These are phyloP conservation scores for Torulaspora indica DNA, from an alignment of 805 yeast genomes.

Conservation along the genomic window DNA sequence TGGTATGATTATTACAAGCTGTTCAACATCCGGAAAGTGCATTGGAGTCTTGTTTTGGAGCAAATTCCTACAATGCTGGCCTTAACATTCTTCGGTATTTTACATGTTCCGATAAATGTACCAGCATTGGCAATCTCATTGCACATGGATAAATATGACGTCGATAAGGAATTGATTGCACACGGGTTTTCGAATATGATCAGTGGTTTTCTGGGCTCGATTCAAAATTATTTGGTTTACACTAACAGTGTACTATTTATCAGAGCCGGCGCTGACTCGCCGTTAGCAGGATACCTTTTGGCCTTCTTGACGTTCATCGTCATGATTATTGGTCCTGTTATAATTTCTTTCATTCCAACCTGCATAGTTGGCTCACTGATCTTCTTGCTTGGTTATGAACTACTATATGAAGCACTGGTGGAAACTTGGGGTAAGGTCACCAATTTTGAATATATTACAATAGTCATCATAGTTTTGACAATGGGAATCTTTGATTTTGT, in stretches of 20 bases:
- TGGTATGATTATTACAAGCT: slow-evolving; percentile 84
- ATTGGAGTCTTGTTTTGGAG: slow-evolving; percentile 62
- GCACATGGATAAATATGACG: slow-evolving; percentile 77
- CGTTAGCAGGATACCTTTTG: slow-evolving; percentile 84
- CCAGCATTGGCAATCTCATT: slow-evolving; percentile 93
- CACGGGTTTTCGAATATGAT: slow-evolving; percentile 88
- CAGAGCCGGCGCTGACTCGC: slow-evolving; percentile 88
- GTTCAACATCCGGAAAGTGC: slow-evolving; percentile 65
- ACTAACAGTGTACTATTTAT: slow-evolving; percentile 90
- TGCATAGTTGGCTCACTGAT: slow-evolving; percentile 94
- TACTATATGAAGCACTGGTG: slow-evolving; percentile 75
- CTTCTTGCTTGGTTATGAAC: slow-evolving; percentile 84
- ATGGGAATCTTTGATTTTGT: slow-evolving; percentile 98
- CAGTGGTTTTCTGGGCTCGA: slow-evolving; percentile 79
- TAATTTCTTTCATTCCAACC: slow-evolving; percentile 92
- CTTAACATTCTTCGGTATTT: slow-evolving; percentile 87
- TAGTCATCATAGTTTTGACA: slow-evolving; percentile 77
- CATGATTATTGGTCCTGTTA: slow-evolving; percentile 83
- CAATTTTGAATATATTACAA: slow-evolving; percentile 76
- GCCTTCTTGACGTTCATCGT: slow-evolving; percentile 76
- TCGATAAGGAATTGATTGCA: slow-evolving; percentile 88
- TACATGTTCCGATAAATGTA: slow-evolving; percentile 96
- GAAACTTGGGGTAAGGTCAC: slow-evolving; percentile 79
- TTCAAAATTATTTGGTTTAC: slow-evolving; percentile 91
- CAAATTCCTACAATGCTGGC: slow-evolving; percentile 94